Evolutionary conservation across 2,329 filamentous ascomycete species (phyloP).

Genomic region (Tolypocladium pustulatum): DNA sequence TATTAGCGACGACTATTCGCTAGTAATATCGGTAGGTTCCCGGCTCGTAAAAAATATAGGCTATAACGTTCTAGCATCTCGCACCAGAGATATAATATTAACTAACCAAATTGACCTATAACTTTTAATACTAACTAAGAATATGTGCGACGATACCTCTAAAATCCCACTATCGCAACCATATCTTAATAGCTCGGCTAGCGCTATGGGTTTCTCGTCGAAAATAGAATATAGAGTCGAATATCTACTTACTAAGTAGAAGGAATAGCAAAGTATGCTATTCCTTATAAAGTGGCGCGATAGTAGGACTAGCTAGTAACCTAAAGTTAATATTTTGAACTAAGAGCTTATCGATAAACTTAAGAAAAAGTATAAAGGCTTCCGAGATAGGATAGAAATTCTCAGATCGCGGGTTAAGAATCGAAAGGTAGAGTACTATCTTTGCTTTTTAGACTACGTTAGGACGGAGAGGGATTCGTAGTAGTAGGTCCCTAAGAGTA

Average conservation of each 20-base stretch:
- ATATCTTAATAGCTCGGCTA: neutral
- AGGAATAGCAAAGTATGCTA: neutral
- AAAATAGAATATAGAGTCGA: neutral
- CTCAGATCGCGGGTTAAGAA: neutral
- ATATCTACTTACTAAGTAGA: neutral
- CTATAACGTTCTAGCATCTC: too few relatives aligned
- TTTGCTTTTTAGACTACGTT: too few relatives aligned
- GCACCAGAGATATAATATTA: too few relatives aligned
- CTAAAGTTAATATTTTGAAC: neutral
- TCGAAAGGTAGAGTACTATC: too few relatives aligned
- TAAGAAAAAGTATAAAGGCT: neutral
- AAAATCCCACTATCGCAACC: neutral
- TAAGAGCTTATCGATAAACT: neutral
- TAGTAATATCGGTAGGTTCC: too few relatives aligned
- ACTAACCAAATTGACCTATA: too few relatives aligned
- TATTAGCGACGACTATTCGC: too few relatives aligned
- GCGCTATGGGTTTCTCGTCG: neutral
- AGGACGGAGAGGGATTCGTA: too few relatives aligned
- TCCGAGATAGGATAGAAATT: neutral
- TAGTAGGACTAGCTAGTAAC: neutral
- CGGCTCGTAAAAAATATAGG: too few relatives aligned
- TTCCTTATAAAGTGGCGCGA: neutral
- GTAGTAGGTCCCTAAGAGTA: too few relatives aligned
- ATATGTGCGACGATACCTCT: neutral
- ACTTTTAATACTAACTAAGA: neutral